Conservation (phyloP, 805 yeast species). For the Kockiozyma suomiensis region DNA sequence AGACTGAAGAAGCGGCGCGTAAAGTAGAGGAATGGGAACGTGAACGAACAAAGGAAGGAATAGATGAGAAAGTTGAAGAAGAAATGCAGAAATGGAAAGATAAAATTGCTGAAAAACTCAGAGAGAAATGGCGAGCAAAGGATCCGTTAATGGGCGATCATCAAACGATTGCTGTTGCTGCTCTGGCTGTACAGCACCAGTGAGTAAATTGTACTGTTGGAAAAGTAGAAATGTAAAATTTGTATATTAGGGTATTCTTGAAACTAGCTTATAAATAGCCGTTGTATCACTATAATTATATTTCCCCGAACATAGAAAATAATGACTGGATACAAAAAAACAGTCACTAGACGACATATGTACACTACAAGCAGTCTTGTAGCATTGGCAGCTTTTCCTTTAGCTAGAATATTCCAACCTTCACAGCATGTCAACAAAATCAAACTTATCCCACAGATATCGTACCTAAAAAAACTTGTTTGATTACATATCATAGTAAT, state of each 20-base stretch:
- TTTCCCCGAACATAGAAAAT: neutral
- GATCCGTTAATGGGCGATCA: conserved; percentile 6
- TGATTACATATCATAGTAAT: no score
- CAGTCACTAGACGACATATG: conserved; percentile 3
- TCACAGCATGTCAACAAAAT: no score
- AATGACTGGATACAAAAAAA: conserved; percentile 1
- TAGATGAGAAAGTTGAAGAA: conserved; percentile 22
- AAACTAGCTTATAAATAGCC: neutral
- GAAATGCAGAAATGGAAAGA: conserved; percentile 30
- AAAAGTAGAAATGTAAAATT: no score
- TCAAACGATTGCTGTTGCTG: conserved; percentile 24
- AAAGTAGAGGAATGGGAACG: conserved; percentile 24
- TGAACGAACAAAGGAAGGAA: conserved; percentile 29
- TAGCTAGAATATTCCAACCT: no score
- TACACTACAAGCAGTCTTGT: neutral
- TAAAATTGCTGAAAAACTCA: conserved; percentile 20
- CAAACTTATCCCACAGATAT: no score
- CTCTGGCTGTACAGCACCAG: conserved; percentile 14
- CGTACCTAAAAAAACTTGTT: no score
- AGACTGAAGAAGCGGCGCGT: conserved; percentile 14
- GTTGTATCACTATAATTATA: neutral
- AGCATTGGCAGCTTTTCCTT: neutral
- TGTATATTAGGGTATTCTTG: neutral
- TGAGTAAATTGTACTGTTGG: no score
- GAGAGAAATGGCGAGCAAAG: conserved; percentile 19